Conservation (phyloP, 2,329 filamentous ascomycete genomes). For the Epichloe sp. region DNA sequence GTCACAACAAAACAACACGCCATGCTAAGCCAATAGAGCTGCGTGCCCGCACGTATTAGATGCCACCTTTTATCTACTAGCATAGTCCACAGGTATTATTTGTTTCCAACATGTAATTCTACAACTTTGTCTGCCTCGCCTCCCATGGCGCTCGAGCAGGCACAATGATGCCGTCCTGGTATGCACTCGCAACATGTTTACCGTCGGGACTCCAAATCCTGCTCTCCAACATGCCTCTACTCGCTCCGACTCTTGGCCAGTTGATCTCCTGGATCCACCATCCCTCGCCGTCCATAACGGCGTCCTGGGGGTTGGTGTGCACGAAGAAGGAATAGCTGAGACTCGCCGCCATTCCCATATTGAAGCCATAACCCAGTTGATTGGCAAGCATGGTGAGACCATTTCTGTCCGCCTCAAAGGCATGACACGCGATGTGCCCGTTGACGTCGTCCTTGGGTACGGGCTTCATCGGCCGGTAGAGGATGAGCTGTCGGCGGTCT, state of each 20-base stretch:
- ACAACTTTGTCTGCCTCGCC: constrained; percentile 14
- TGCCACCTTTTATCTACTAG: not conserved
- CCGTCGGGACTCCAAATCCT: constrained; percentile 42
- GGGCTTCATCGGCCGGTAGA: constrained; percentile 35
- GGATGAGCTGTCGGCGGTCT: constrained; percentile 33
- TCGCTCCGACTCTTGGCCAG: constrained; percentile 34
- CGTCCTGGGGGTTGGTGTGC: constrained; percentile 34
- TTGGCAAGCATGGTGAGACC: constrained; percentile 38
- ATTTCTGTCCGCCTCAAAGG: constrained; percentile 40
- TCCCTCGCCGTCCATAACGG: constrained; percentile 31
- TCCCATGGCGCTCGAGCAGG: constrained; percentile 12
- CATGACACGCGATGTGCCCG: constrained; percentile 34
- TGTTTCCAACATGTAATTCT: constrained; percentile 3
- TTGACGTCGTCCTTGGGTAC: constrained; percentile 28
- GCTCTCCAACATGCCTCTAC: constrained; percentile 32
- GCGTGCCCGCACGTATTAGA: not conserved
- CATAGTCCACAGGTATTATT: not conserved
- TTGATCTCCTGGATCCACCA: constrained; percentile 43
- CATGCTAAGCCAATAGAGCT: not conserved
- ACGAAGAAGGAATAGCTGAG: constrained; percentile 40
- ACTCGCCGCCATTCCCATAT: constrained; percentile 28
- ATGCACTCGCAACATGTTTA: constrained; percentile 39
- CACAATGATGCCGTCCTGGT: constrained; percentile 36
- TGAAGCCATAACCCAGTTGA: constrained; percentile 32
- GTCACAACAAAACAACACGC: not conserved